Conservation (phyloP, 2,329 filamentous ascomycete species). For the Laburnicola sp. region DNA sequence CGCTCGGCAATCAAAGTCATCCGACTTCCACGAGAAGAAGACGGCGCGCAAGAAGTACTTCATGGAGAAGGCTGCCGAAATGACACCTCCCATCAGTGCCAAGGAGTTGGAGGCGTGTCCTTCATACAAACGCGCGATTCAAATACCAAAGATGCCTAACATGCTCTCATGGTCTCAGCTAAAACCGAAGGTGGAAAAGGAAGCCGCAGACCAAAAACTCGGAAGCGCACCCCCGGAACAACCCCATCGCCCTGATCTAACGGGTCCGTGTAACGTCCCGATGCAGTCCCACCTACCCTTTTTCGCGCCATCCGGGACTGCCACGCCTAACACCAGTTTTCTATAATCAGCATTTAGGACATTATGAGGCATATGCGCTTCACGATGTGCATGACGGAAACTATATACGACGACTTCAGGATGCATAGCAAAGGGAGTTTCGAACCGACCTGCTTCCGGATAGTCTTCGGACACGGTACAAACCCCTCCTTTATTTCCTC, state of each 20-base stretch:
- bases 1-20: slow-evolving; percentile 32
- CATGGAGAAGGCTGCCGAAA: slow-evolving; percentile 39
- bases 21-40: slow-evolving; percentile 39
- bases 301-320: not conserved
- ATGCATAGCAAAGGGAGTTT: too few relatives aligned
- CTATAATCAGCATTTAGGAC: not conserved
- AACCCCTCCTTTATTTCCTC: too few relatives aligned
- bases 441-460: too few relatives aligned
- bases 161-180: slow-evolving; percentile 42
- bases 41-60: slow-evolving; percentile 42
- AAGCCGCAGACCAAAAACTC: slow-evolving; percentile 27
- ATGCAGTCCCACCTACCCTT: not conserved
- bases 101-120: slow-evolving; percentile 44
- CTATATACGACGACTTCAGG: not conserved
- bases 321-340: slow-evolving; percentile 4
- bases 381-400: not conserved
- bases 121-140: slow-evolving; percentile 45
- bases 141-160: slow-evolving; percentile 45
- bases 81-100: slow-evolving; percentile 43
- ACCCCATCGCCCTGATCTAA: not conserved
- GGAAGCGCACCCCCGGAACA: not conserved
- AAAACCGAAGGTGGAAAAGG: slow-evolving; percentile 43
- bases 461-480: too few relatives aligned
- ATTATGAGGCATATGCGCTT: not conserved
- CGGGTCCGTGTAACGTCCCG: not conserved